These are phyloP conservation scores for Setaria italica DNA, from an alignment of 202 grass and related monocot genomes.

Conservation along the genomic window DNA sequence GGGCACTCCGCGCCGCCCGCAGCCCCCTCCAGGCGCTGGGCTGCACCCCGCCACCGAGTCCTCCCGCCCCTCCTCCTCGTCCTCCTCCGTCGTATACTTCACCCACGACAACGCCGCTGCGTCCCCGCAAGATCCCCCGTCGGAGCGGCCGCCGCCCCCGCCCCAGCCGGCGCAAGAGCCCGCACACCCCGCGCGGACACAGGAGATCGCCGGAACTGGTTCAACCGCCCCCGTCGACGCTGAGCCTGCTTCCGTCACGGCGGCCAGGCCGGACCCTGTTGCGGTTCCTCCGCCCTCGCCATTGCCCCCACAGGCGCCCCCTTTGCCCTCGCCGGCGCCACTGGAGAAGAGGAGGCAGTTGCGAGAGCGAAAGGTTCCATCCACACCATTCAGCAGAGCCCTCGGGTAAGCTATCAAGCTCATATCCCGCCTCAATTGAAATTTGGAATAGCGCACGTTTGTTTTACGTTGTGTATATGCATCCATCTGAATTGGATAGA, in stretches of 20 bases:
- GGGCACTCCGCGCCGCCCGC: constrained; percentile 55
- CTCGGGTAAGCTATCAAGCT: constrained; percentile 68
- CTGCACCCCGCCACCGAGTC: constrained; percentile 12
- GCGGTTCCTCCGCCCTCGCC: background rate
- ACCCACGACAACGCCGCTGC: constrained; percentile 30
- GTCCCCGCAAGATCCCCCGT: constrained; percentile 33
- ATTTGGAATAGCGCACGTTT: background rate
- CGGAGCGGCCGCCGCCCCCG: constrained; percentile 23
- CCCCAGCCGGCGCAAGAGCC: constrained; percentile 17
- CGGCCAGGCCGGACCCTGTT: background rate
- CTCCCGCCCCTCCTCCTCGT: constrained; percentile 10
- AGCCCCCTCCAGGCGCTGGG: constrained; percentile 25
- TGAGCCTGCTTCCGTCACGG: background rate
- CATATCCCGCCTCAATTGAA: background rate
- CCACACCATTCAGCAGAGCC: constrained; percentile 87
- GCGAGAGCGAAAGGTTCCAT: constrained; percentile 81
- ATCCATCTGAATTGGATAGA: background rate
- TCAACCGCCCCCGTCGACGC: background rate
- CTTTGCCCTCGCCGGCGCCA: constrained; percentile 13
- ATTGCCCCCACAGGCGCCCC: background rate
- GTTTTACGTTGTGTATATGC: constrained; percentile 1
- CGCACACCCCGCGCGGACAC: background rate
- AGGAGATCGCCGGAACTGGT: constrained; percentile 2
- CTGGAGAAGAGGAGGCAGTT: constrained; percentile 63
- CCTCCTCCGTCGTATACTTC: constrained; percentile 77